phyloP scores from a whole-genome alignment of 306 rosid genomes.

The Fragaria ananassa region DNA sequence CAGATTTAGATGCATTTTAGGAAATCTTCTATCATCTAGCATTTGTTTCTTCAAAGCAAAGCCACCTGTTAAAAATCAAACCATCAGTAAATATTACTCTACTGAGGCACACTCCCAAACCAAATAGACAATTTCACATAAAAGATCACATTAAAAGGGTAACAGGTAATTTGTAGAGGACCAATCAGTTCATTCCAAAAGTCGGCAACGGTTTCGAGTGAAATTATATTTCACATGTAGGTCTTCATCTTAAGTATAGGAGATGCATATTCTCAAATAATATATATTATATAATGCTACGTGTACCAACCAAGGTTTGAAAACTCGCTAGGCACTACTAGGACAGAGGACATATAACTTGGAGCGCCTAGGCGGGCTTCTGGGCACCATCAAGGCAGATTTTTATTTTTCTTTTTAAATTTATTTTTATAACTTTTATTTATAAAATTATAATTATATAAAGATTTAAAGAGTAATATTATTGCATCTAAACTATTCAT shows the following conservation, averaged over 20 bases:
- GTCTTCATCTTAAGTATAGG: background rate
- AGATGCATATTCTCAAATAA: background rate
- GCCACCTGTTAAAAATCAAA: conserved; percentile 53
- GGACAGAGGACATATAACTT: too few species aligned
- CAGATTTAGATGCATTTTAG: conserved; percentile 86
- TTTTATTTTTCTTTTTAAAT: too few species aligned
- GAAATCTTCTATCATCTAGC: conserved; percentile 97
- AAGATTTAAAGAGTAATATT: too few species aligned
- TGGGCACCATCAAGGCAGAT: too few species aligned
- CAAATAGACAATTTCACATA: background rate
- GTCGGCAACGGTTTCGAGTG: background rate
- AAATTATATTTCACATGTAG: background rate
- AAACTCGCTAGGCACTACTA: too few species aligned
- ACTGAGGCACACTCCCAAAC: background rate
- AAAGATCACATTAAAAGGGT: background rate
- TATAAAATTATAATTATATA: too few species aligned
- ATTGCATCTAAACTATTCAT: too few species aligned
- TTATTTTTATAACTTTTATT: too few species aligned
- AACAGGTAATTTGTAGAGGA: too few species aligned
- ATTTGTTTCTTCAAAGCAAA: conserved; percentile 84
- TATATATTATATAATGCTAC: too few species aligned
- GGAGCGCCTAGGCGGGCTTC: too few species aligned
- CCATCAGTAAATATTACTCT: conserved; percentile 23
- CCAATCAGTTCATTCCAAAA: background rate
- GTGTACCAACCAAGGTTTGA: background rate